Percentiles rank a stretch among this genome's conserved stretches.
Evolutionary conservation across 2,329 filamentous ascomycete species (phyloP).

Genomic region (Hawksworthiomyces lignivorus): DNA sequence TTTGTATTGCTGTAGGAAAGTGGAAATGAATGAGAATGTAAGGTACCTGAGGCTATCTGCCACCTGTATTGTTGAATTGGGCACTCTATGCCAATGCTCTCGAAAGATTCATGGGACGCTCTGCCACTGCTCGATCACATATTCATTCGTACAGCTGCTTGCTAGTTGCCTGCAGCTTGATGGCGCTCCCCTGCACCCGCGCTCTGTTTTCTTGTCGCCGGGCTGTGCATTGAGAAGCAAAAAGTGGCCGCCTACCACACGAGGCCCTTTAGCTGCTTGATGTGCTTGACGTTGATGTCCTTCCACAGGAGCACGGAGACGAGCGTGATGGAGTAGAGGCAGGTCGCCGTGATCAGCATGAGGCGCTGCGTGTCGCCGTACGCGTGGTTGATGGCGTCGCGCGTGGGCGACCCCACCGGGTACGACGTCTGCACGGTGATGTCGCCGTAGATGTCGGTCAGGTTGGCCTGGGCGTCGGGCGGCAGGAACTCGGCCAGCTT

Average conservation of each 20-base stretch:
- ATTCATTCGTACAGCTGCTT: no score
- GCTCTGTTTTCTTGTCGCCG: no score
- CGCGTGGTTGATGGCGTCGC: constrained; percentile 47
- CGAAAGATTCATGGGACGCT: no score
- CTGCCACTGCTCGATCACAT: no score
- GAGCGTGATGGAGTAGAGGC: constrained; percentile 2
- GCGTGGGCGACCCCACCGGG: constrained; percentile 36
- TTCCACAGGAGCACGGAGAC: constrained; percentile 6
- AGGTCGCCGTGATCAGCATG: constrained; percentile 39
- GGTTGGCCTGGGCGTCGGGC: constrained; percentile 26
- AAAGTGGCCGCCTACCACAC: not conserved
- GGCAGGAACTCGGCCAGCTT: constrained; percentile 44
- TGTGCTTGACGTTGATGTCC: constrained; percentile 8
- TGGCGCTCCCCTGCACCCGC: no score
- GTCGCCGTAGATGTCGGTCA: constrained; percentile 42
- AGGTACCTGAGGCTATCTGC: no score
- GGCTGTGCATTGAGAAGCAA: no score
- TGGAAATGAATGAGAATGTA: no score
- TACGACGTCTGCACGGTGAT: constrained; percentile 45
- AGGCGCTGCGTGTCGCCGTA: constrained; percentile 44
- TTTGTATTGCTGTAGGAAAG: no score
- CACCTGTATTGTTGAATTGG: no score
- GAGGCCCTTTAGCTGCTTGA: constrained; percentile 8
- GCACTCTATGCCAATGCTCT: no score
- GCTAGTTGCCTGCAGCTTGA: no score